Evolutionary conservation across 495 filamentous ascomycete genomes (phyloP), one percentile per base, ranked within the genome.

Genomic region (Talaromyces proteolyticus): DNA sequence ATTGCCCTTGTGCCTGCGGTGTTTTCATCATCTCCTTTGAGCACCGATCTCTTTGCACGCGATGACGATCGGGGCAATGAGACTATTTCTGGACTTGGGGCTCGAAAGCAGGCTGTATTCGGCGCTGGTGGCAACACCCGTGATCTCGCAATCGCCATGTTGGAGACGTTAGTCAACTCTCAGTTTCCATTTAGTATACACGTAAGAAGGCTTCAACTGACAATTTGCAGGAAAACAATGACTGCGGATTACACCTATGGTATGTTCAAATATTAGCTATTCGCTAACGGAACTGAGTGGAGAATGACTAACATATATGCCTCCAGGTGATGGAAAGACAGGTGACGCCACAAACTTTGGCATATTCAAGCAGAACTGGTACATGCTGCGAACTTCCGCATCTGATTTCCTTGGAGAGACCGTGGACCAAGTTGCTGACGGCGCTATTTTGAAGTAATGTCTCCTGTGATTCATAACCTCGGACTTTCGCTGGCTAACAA

Each of bases 81-180:
- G 20, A 65, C 49, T 10, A 49, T 67, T 44, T 8, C 55, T 43
- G 66, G 68, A 0, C 57, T 72, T 12, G 66, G 68, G 10, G 22
- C 50, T 17, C 64, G 64, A 19, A 72, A 72, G 60, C 53, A 65
- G 42, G 63, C 51, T 1, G 46, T 73, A 8, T 6, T 51, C 6
- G 46, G 21, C 19, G 63, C 66, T 6, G 69, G 68, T 25, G 69
- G 68, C 3, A 66, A 55, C 52, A 65, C 66, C 24, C 57, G 58
- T 20, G 68, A 73, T 29, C 25, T 73, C 7, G 66, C 69, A 0
- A 71, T 71, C 56, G 68, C 69, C 22, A 71, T 71, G 68, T 51
- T 73, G 37, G 68, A 73, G 54, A 73, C 63, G 56, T 58, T 2
- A 56, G 55, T 34, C 29, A 14, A 34, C 44, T 21, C n/a, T n/a